Evolutionary conservation across 441 rosid genomes (phyloP).

Genomic region (Populus hybrid): DNA sequence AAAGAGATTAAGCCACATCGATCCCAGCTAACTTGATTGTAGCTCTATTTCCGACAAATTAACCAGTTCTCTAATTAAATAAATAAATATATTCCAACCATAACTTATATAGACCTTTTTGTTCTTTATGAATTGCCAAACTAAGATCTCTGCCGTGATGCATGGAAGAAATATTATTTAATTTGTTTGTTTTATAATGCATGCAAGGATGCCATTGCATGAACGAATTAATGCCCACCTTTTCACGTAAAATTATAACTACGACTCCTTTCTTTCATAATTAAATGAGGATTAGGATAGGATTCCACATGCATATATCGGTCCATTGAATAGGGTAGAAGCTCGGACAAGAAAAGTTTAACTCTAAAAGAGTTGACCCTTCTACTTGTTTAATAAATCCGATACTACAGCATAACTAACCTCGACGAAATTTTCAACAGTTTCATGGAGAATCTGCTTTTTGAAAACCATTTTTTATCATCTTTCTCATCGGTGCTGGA

Average conservation of each 20-base stretch:
- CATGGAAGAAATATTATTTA: not conserved
- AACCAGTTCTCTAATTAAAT: not conserved
- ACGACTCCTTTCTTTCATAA: not conserved
- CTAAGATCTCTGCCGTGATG: not conserved
- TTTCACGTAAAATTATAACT: not conserved
- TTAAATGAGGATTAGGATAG: not conserved
- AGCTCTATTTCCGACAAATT: not conserved
- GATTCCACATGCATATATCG: not conserved
- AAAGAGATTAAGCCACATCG: not conserved
- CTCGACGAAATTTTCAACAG: conserved; percentile 7
- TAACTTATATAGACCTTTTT: not conserved
- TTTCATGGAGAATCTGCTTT: not conserved
- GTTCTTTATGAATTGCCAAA: not conserved
- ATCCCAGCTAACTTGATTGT: not conserved
- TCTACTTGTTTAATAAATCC: conserved; percentile 4
- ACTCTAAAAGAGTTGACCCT: conserved; percentile 22
- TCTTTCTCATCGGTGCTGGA: not conserved
- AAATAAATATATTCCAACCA: too few relatives aligned
- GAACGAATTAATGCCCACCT: not conserved
- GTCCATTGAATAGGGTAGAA: not conserved
- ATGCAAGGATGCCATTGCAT: not conserved
- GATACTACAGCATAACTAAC: conserved; percentile 13
- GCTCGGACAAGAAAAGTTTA: conserved; percentile 5
- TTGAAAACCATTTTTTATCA: not conserved
- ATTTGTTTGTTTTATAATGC: not conserved